These are phyloP conservation scores for Acanthamoeba healyi DNA, from an alignment of 208 protist species.

Conservation along the genomic window DNA sequence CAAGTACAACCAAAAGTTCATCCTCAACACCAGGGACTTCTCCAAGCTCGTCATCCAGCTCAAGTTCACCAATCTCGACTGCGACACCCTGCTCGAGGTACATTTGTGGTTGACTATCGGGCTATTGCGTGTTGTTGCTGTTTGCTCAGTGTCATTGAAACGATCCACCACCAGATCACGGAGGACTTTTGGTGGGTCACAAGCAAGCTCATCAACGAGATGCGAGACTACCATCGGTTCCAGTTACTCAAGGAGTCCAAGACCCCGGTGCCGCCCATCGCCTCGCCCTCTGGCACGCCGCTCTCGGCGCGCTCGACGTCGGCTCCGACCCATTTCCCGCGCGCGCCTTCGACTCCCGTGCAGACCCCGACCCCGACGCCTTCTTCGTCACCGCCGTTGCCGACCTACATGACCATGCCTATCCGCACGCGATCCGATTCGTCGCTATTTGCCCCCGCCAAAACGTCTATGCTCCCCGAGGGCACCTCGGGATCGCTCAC, in stretches of 20 bases:
- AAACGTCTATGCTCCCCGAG: not conserved
- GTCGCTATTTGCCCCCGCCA: not conserved
- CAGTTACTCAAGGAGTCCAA: constrained; percentile 35
- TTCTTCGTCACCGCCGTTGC: constrained; percentile 39
- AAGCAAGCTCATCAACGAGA: constrained; percentile 57
- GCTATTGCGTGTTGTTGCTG: not conserved
- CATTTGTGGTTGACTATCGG: not conserved
- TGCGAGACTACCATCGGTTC: constrained; percentile 71
- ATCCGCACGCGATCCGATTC: constrained; percentile 43
- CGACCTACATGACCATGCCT: constrained; percentile 22
- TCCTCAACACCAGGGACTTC: constrained; percentile 63
- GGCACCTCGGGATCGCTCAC: not conserved
- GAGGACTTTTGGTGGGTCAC: constrained; percentile 68
- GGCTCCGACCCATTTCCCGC: constrained; percentile 55
- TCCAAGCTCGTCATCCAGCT: constrained; percentile 66
- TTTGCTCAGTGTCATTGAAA: too few relatives aligned
- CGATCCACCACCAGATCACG: not conserved
- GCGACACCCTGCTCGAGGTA: constrained; percentile 71
- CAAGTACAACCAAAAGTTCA: constrained; percentile 58
- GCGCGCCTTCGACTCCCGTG: constrained; percentile 45
- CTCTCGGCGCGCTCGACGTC: constrained; percentile 24
- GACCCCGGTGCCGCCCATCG: not conserved
- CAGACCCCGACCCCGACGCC: constrained; percentile 63
- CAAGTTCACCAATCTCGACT: constrained; percentile 68
- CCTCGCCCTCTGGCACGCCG: constrained; percentile 28